Conservation (phyloP, 1,139 yeast genomes). For the Sugiyamaella paludigena region DNA sequence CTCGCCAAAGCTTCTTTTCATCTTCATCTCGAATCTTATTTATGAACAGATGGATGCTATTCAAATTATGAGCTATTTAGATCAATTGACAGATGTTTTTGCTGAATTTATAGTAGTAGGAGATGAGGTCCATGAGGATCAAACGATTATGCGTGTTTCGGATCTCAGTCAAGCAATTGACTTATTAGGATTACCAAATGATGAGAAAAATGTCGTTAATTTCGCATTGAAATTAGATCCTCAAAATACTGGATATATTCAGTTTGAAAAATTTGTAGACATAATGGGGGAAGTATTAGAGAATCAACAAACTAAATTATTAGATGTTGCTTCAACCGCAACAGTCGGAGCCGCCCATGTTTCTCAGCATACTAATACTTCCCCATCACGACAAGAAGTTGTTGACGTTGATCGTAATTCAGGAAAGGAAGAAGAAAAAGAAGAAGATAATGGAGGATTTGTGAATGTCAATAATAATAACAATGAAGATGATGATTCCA, state of each 20-base stretch:
- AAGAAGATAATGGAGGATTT: constrained; percentile 2
- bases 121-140: constrained; percentile 24
- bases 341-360: too few relatives aligned
- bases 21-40: background rate
- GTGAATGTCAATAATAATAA: background rate
- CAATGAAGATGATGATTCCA: constrained; percentile 13
- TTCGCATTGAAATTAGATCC: constrained; percentile 26
- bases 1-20: too few relatives aligned
- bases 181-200: constrained; percentile 26
- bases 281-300: constrained; percentile 4
- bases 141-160: constrained; percentile 24
- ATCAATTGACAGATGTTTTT: constrained; percentile 30
- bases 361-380: too few relatives aligned
- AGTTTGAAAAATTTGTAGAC: constrained; percentile 25
- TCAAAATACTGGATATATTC: constrained; percentile 26
- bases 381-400: background rate
- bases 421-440: background rate
- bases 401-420: background rate
- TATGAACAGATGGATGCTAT: background rate
- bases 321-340: too few relatives aligned
- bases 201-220: constrained; percentile 8
- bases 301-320: too few relatives aligned
- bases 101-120: constrained; percentile 31
- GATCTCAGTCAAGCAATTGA: constrained; percentile 27
- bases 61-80: constrained; percentile 12